Evolutionary conservation across 129 eudicot species (phyloP).

Genomic region (Apium graveolens): DNA sequence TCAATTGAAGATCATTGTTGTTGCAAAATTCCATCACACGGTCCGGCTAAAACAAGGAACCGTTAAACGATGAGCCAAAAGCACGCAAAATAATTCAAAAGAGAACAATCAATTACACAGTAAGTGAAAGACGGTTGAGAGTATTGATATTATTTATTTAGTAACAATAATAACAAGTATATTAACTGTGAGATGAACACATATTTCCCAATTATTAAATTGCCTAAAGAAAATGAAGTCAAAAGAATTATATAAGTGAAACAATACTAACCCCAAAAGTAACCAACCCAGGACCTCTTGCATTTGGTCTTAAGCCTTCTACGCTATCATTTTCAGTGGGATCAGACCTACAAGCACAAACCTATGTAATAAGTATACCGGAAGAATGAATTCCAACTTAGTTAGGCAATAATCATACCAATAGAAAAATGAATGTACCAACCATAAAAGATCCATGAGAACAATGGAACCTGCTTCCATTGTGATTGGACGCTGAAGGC

Average conservation of each 20-base stretch:
- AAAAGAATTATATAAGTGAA: constrained; percentile 1
- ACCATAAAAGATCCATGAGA: constrained; percentile 96
- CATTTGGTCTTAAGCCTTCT: constrained; percentile 96
- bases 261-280: constrained; percentile 85
- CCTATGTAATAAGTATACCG: neutral
- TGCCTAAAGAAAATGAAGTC: neutral
- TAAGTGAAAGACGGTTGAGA: neutral
- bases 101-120: neutral
- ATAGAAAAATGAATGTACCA: constrained; percentile 15
- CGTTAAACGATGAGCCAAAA: neutral
- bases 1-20: constrained; percentile 92
- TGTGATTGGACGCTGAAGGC: constrained; percentile 79
- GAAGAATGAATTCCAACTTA: constrained; percentile 1
- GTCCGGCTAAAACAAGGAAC: constrained; percentile 61
- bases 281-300: constrained; percentile 98
- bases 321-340: constrained; percentile 99
- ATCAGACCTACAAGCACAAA: constrained; percentile 65
- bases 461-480: constrained; percentile 98
- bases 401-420: neutral
- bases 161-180: neutral
- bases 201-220: neutral
- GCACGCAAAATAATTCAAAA: neutral
- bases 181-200: neutral
- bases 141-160: neutral
- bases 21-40: constrained; percentile 95